These are phyloP conservation scores for Chenopodium formosanum DNA, from an alignment of 148 eudicot genomes.

Conservation along the genomic window DNA sequence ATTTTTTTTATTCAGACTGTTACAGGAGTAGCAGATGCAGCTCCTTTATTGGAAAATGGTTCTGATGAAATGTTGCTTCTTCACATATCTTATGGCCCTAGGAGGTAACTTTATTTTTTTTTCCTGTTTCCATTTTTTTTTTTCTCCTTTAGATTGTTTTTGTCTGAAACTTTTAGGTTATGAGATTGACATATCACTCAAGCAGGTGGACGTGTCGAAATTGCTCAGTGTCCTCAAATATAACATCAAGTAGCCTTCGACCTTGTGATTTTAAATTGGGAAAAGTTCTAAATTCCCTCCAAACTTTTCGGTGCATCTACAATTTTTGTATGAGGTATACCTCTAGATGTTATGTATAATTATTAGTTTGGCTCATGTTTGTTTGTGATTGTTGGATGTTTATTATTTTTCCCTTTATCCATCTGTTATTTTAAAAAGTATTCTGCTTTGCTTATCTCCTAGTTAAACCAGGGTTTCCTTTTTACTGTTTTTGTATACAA, in stretches of 20 bases:
- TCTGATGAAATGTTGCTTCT: conserved; percentile 75
- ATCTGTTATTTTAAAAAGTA: neutral
- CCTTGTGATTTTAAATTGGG: conserved; percentile 98
- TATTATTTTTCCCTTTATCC: neutral
- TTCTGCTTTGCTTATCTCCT: neutral
- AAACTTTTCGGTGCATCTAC: conserved; percentile 69
- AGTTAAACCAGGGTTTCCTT: too few species aligned
- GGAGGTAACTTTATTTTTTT: conserved; percentile 54
- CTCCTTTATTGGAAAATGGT: conserved; percentile 44
- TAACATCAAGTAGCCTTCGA: conserved; percentile 75
- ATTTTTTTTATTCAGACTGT: conserved; percentile 50
- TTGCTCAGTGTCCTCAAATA: conserved; percentile 71
- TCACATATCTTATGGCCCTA: conserved; percentile 86
- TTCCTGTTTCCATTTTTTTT: neutral
- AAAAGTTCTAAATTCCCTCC: conserved; percentile 64
- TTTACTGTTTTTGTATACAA: too few species aligned
- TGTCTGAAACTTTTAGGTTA: neutral
- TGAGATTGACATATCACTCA: conserved; percentile 5
- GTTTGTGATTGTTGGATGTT: neutral
- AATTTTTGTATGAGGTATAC: conserved; percentile 70
- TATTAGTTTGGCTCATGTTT: neutral
- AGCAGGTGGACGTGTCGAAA: conserved; percentile 87
- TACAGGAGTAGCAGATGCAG: conserved; percentile 76
- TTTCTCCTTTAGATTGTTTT: neutral
- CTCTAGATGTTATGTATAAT: neutral